phyloP scores from a whole-genome alignment of 1,284 basidiomycete genomes.

The Xerocomus amazonicus region DNA sequence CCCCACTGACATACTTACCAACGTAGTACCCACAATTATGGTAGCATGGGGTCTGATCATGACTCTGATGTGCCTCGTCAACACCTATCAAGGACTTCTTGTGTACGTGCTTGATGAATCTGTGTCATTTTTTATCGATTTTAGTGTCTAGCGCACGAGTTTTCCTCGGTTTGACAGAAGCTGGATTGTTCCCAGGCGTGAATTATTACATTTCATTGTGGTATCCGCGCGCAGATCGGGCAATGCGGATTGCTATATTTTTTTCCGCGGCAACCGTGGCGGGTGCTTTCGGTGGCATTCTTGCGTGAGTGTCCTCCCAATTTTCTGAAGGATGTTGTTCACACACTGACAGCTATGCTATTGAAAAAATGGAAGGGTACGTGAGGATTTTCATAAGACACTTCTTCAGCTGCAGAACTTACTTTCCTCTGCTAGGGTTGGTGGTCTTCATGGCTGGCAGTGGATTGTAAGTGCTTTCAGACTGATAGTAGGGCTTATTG shows the following conservation, averaged over 20 bases:
- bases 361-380: conserved; percentile 38
- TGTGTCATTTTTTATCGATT: conserved; percentile 1
- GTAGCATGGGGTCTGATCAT: conserved; percentile 47
- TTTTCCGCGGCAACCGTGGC: conserved; percentile 56
- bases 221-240: conserved; percentile 50
- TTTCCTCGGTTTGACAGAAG: conserved; percentile 54
- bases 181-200: conserved; percentile 52
- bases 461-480: conserved; percentile 45
- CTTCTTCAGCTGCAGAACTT: neutral
- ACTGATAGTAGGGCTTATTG: neutral
- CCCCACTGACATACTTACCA: conserved; percentile 2
- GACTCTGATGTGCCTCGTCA: conserved; percentile 38
- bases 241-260: conserved; percentile 53
- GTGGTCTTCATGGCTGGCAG: conserved; percentile 40
- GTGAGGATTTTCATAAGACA: neutral
- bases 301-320: conserved; percentile 26
- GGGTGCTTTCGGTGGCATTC: conserved; percentile 43
- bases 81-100: conserved; percentile 33
- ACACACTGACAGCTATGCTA: conserved; percentile 25
- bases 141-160: conserved; percentile 38
- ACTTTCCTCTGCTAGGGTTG: conserved; percentile 23
- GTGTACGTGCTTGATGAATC: conserved; percentile 12
- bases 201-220: conserved; percentile 54
- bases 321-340: neutral
- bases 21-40: conserved; percentile 46